A percentile compares a stretch with the other conserved stretches of the same genome.
Evolutionary conservation across 441 rosid species (phyloP).

Genomic region (Macaranga tanarius): DNA sequence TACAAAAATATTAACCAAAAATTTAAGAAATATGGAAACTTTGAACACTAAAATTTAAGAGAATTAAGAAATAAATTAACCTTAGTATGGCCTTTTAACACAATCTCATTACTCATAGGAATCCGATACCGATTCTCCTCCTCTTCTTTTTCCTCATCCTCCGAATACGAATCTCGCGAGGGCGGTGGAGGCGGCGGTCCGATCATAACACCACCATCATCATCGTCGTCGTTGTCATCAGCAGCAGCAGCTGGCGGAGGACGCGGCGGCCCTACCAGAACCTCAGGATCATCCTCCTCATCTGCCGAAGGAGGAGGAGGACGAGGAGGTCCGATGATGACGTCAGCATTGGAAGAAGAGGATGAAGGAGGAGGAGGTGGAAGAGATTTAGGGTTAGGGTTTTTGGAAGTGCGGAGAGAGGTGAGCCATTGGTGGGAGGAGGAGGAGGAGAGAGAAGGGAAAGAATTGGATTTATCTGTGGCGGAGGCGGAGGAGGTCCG

Average conservation of each 20-base stretch:
- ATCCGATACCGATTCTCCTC: conserved; percentile 60
- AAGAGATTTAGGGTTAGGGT: conserved; percentile 33
- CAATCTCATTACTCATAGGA: conserved; percentile 85
- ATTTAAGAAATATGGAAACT: background rate
- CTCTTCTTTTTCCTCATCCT: conserved; percentile 38
- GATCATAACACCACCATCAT: conserved; percentile 36
- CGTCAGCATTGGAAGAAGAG: conserved; percentile 17
- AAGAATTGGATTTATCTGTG: conserved; percentile 18
- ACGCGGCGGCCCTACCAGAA: conserved; percentile 68
- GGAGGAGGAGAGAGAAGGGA: conserved; percentile 63
- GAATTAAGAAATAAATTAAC: background rate
- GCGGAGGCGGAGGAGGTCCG: conserved; percentile 34
- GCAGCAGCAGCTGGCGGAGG: conserved; percentile 38
- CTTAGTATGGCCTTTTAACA: conserved; percentile 82
- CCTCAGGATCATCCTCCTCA: conserved; percentile 24
- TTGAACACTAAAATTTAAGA: background rate
- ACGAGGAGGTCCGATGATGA: conserved; percentile 39
- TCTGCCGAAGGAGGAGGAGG: conserved; percentile 24
- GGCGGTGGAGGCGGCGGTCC: conserved; percentile 57
- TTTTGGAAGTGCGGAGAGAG: conserved; percentile 39
- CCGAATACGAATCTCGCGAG: conserved; percentile 35
- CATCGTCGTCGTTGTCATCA: conserved; percentile 3
- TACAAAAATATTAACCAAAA: background rate
- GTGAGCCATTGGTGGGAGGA: conserved; percentile 57
- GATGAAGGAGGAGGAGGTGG: conserved; percentile 40